phyloP scores from a whole-genome alignment of 2,329 filamentous ascomycete species.

The Tricladium varicosporioides region DNA sequence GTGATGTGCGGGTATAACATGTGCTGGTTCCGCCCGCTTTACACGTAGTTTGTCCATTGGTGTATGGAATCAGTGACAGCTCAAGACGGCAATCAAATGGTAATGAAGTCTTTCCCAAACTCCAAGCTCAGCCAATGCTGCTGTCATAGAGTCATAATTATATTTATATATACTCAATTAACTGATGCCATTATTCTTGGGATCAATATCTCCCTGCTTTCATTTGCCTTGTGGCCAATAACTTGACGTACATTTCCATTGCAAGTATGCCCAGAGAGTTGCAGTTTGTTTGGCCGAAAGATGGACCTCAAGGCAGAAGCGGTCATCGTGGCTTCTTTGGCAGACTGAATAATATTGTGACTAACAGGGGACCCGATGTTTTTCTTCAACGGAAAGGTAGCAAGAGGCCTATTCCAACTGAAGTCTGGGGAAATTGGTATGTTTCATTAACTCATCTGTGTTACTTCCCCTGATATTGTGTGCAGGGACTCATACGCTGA shows the following conservation, averaged over 20 bases:
- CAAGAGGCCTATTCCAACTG: constrained; percentile 21
- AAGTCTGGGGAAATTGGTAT: constrained; percentile 33
- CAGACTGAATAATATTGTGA: constrained; percentile 37
- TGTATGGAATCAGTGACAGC: constrained; percentile 21
- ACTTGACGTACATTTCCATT: background rate
- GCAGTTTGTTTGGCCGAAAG: constrained; percentile 33
- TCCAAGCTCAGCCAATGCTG: constrained; percentile 14
- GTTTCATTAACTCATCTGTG: background rate
- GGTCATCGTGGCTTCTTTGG: constrained; percentile 28
- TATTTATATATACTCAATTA: background rate
- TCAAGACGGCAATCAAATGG: constrained; percentile 20
- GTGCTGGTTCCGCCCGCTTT: background rate
- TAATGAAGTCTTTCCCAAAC: constrained; percentile 8
- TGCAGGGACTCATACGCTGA: constrained; percentile 32
- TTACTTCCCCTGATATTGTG: background rate
- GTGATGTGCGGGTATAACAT: background rate
- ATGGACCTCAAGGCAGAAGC: constrained; percentile 25
- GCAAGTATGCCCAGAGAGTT: constrained; percentile 10
- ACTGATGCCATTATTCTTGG: background rate
- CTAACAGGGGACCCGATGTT: constrained; percentile 41
- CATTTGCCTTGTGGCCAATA: background rate
- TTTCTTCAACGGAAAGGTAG: constrained; percentile 32
- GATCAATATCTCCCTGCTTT: background rate
- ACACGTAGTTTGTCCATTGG: constrained; percentile 16
- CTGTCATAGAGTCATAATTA: constrained; percentile 17